Evolutionary conservation across 495 filamentous ascomycete genomes (phyloP).

Genomic region (Hyaloscypha bicolor): DNA sequence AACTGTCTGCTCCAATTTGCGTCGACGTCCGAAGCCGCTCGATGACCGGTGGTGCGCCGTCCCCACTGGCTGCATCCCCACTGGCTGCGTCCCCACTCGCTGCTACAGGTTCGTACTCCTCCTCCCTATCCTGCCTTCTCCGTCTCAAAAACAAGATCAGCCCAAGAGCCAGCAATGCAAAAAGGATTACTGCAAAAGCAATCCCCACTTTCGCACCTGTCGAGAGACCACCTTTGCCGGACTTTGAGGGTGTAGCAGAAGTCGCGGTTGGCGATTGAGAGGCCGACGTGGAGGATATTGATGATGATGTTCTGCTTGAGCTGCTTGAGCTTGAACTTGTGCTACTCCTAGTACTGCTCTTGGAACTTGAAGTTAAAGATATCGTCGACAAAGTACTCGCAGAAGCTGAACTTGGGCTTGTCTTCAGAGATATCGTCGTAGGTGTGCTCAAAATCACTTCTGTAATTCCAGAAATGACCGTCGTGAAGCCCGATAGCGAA

Average conservation of each 20-base stretch:
- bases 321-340: not conserved
- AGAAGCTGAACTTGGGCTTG: not conserved
- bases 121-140: not conserved
- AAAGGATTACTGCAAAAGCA: not conserved
- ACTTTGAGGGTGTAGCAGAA: not conserved
- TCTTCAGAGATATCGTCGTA: conserved; percentile 16
- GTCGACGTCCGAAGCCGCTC: not conserved
- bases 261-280: not conserved
- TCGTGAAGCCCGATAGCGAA: conserved; percentile 12
- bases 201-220: not conserved
- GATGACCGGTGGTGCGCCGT: too few species aligned
- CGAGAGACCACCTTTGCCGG: not conserved
- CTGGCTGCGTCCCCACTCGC: too few species aligned
- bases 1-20: not conserved
- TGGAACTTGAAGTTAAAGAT: not conserved
- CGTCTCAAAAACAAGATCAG: not conserved
- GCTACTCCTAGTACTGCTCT: not conserved
- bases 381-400: not conserved
- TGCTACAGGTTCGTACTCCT: not conserved
- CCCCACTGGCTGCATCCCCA: too few species aligned
- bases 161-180: not conserved
- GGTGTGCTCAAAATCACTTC: conserved; percentile 14
- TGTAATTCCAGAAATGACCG: conserved; percentile 18
- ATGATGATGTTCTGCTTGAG: not conserved
- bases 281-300: not conserved